phyloP scores from a whole-genome alignment of 116 monocot species.

The Phalaenopsis hybrid region DNA sequence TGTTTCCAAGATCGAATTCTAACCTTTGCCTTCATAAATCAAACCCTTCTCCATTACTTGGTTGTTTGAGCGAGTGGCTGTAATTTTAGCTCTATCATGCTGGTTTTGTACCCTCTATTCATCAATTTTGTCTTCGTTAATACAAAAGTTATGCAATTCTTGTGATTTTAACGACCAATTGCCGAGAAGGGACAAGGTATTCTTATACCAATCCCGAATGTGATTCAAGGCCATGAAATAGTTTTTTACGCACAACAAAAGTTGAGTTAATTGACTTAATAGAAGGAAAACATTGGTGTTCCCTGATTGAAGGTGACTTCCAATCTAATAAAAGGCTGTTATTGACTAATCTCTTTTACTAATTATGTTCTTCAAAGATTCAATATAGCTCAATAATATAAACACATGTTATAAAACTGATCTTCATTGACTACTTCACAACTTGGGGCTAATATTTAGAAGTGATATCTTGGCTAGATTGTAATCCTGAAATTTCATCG shows the following conservation, averaged over 20 bases:
- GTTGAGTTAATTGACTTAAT: neutral
- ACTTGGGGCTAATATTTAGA: neutral
- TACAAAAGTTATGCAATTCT: neutral
- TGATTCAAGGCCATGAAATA: neutral
- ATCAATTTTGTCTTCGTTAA: neutral
- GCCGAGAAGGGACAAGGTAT: neutral
- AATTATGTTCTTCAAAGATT: neutral
- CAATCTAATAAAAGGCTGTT: neutral
- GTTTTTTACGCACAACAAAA: too few species aligned
- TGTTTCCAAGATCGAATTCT: neutral
- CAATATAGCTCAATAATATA: neutral
- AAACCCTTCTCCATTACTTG: neutral
- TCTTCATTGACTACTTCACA: neutral
- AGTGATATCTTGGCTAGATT: neutral
- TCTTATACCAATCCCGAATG: too few species aligned
- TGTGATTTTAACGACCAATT: neutral
- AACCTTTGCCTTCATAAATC: neutral
- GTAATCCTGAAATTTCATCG: neutral
- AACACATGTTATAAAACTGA: neutral
- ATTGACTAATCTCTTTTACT: neutral
- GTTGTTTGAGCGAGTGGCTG: neutral
- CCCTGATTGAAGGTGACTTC: neutral
- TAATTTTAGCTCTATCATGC: neutral
- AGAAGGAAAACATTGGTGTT: neutral
- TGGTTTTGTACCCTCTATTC: neutral